phyloP scores from a whole-genome alignment of 2,329 filamentous ascomycete genomes.

The Fusarium dlaminii region DNA sequence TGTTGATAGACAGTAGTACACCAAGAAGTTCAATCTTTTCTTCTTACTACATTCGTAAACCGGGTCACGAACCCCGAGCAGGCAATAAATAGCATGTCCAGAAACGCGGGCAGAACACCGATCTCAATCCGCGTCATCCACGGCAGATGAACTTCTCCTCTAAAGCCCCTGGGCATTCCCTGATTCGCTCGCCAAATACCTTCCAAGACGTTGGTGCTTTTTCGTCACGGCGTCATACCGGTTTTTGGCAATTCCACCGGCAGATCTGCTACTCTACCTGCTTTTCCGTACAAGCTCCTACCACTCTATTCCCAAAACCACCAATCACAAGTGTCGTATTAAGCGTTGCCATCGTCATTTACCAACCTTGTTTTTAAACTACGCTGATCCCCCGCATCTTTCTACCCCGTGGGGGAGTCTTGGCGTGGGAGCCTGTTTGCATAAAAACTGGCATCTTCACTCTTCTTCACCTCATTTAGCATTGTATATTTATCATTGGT shows the following conservation, averaged over 20 bases:
- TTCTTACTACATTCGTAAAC: background rate
- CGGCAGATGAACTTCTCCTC: background rate
- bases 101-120: background rate
- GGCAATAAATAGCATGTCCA: background rate
- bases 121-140: background rate
- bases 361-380: conserved; percentile 15
- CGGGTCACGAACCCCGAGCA: fast-evolving
- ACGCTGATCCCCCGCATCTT: conserved; percentile 18
- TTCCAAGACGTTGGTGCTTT: background rate
- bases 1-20: background rate
- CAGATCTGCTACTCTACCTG: background rate
- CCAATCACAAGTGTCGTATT: background rate
- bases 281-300: background rate
- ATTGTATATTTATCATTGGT: background rate
- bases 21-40: fast-evolving
- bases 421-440: background rate
- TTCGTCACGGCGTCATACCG: background rate
- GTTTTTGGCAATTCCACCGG: background rate
- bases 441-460: background rate
- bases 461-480: background rate
- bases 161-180: fast-evolving
- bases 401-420: conserved; percentile 13
- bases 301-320: background rate
- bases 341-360: background rate
- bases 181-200: background rate